Evolutionary conservation across 2,329 filamentous ascomycete species (phyloP), one percentile per base, ranked within the genome.

Genomic region (Samsoniella hepiali): DNA sequence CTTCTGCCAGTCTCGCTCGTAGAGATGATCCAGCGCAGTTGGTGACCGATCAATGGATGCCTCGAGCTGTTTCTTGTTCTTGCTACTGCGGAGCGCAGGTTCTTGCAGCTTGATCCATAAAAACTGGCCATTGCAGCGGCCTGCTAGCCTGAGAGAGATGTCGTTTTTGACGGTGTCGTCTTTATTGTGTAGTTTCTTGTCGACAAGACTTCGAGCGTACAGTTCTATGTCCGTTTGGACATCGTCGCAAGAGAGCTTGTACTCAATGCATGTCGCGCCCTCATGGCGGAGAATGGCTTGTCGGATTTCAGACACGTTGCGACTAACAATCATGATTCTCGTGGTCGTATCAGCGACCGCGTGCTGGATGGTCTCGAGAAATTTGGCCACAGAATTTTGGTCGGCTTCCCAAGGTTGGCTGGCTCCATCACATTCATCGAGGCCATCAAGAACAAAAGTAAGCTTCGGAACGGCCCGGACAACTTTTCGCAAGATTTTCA

Each of bases 41-140:
- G 75, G 73, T 0, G 69, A 71, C 0, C 71, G 63, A 0, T 72
- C 54, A 8, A 78, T 69, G 0, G 65, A 63, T 5, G 66, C 53
- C n/a, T 73, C 60, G 0, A 77, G 65, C 32, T 73, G 68, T 15
- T 70, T 71, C 42, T 67, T 65, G 27, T 68, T 73, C 64, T 71
- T 72, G 0, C 70, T 65, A 6, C 58, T 66, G 0, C 66, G 62
- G 0, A 77, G 51, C 3, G 68, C 64, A 1, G 67, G 38, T 8
- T 70, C 70, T 11, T 74, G 69, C 64, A 77, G 38, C 15, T 69
- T 72, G 1, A 77, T 65, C 67, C 69, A 76, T 0, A 77, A 50
- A 40, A 78, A 77, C 45, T 76, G 75, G 0, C 73, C 76, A 1
- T 73, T 65, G 32, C 70, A 75, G 1, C 68, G 64, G 3, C 69